Base-by-base conservation (phyloP, 108 stramenopile genomes). In the Conticribra guillardii region DNA sequence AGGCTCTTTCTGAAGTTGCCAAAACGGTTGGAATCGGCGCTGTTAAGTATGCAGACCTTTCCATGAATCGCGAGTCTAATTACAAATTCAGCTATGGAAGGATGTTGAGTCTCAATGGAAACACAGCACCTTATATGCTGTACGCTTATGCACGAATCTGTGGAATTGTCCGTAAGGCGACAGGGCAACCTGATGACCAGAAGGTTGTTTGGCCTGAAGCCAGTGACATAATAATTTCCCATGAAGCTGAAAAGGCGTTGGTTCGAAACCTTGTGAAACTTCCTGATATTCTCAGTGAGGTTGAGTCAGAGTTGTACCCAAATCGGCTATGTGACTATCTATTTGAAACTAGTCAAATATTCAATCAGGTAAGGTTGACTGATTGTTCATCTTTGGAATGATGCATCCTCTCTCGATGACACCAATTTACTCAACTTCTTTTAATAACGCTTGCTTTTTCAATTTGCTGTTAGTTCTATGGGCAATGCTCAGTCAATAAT, bases 71-170 rank as follows among this genome's bases (percentile, higher is more conserved):
- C 7, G 90, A 89, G 60, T 96, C 97, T 8, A 95, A 98, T 75
- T 99, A 99, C 85, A 77, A 88, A 32, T 99, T 99, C 82, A 95
- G 91, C 84, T 99, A 99, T 74, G 97, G 93, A 18, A 75, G 95
- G 55, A 99, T 99, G 99, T 84, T 99, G 44, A 95, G 96, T 76
- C 84, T 97, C 47, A 91, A 97, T 60, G 99, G 99, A 14, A 97
- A 99, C 85, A 99, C 99, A 4, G 99, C 99, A 41, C 97, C 98
- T 8, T 99, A 99, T 89, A 96, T 99, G 95, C 80, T 98, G 41
- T 99, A 98, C 83, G 87, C 96, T 4, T 96, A 98, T 81, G 98
- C 97, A 19, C 84, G 99, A 56, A 84, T 96, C 51, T 91, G 92
- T 71, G 92, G 94, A 30, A 99, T 99, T 64, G 75, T 98, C 46